Evolutionary conservation across 495 filamentous ascomycete genomes (phyloP), one percentile per base, ranked within the genome.

Genomic region (Friedmanniomyces simplex): DNA sequence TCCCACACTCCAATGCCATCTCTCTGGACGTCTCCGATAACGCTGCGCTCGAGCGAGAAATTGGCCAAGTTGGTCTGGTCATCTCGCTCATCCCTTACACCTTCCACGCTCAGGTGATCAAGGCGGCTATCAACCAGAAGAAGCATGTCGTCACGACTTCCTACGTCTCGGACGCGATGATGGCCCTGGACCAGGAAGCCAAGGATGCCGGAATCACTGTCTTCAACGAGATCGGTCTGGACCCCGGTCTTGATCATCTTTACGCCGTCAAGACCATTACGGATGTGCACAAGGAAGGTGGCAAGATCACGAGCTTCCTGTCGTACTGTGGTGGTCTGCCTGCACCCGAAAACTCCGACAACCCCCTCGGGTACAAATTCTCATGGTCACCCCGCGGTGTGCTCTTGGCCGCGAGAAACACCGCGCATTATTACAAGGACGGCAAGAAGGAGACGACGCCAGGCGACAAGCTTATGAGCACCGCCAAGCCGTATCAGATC

Each of bases 281-380:
- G 41, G 82, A 89, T 67, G 83, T 88, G 14, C 90, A 95, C 76
- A 71, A 77, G 18, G 86, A 78, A 18, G 91, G 90, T 50, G 93
- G 91, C 66, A 93, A 91, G 78, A 82, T 98, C 72, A 74, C 79
- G 21, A 77, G 77, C 36, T 96, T 97, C 78, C 68, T 87, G 25
- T 88, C 82, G 20, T 96, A 88, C 78, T 97, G 94, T 61, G 89
- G 93, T 66, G 93, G 91, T 56, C 79, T 91, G 0, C 86, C 86
- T 12, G 83, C 87, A 51, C 87, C 88, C 30, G 91, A 95, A 71
- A 76, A 77, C 72, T 89, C 87, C 12, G 85, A 84, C 70, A 96
- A 96, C 75, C 91, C 93, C 26, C 77, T 96, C 22, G 91, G 93
- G 39, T 98, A 95, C 79, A 96, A 96, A 74, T 96, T 96, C 79